Evolutionary conservation across 1,284 basidiomycete genomes (phyloP).

Genomic region (Ceratobasidium papillatum): DNA sequence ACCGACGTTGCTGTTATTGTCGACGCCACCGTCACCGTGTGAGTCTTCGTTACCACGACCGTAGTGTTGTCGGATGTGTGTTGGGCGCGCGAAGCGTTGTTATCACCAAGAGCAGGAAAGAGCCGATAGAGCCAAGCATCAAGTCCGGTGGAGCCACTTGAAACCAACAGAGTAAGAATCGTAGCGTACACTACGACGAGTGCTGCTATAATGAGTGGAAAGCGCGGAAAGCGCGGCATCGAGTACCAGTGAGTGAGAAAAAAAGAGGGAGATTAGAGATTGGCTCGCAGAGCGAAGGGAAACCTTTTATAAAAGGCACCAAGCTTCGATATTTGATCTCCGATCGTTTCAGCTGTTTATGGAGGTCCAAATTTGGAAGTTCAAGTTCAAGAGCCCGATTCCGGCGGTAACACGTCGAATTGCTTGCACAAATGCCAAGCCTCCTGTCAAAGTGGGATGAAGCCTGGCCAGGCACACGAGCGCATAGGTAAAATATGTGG

Average conservation of each 20-base stretch:
- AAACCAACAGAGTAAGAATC: slow-evolving; percentile 2
- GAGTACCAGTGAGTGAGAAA: not conserved
- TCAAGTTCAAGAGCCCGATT: too few relatives aligned
- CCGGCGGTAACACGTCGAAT: too few relatives aligned
- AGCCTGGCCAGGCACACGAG: too few relatives aligned
- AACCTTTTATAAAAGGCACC: not conserved
- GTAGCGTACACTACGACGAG: slow-evolving; percentile 2
- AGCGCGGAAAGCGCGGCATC: slow-evolving; percentile 10
- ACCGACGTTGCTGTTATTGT: too few relatives aligned
- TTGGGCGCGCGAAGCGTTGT: not conserved
- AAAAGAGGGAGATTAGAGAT: not conserved
- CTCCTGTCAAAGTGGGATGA: too few relatives aligned
- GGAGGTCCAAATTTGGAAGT: too few relatives aligned
- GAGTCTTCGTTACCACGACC: not conserved
- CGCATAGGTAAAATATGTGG: too few relatives aligned
- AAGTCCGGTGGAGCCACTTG: not conserved
- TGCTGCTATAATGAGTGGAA: not conserved
- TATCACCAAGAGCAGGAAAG: not conserved
- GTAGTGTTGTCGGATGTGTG: not conserved
- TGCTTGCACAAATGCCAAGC: too few relatives aligned
- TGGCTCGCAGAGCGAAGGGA: not conserved
- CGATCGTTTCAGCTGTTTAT: too few relatives aligned
- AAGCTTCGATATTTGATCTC: too few relatives aligned
- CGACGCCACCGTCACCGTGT: too few relatives aligned
- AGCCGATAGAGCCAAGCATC: slow-evolving; percentile 7